Percentiles rank a stretch among this genome's conserved stretches.
Conservation (phyloP, 2,329 filamentous ascomycete species). For the Coniochaeta hoffmannii region DNA sequence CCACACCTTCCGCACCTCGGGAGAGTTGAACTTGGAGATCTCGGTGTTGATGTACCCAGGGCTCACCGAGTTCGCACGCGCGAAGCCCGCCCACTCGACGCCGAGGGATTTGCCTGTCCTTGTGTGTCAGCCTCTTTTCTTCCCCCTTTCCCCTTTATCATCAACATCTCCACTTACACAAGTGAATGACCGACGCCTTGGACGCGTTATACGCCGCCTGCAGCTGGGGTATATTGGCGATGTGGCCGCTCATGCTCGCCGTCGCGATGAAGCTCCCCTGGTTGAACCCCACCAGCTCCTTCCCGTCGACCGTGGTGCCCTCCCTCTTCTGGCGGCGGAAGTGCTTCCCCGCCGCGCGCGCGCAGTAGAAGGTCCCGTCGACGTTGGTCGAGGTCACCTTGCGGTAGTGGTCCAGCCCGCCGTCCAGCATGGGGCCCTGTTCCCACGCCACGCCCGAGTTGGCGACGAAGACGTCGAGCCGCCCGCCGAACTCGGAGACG, state of each 20-base stretch:
- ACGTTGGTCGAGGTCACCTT: constrained; percentile 65
- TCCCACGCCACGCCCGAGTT: constrained; percentile 73
- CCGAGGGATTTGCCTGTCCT: constrained; percentile 55
- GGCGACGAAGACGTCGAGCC: constrained; percentile 71
- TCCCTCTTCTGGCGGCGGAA: constrained; percentile 65
- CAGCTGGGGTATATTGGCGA: constrained; percentile 69
- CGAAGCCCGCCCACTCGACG: constrained; percentile 71
- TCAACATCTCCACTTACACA: constrained; percentile 32
- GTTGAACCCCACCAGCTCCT: constrained; percentile 44
- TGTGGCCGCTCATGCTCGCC: constrained; percentile 70
- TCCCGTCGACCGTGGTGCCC: constrained; percentile 54
- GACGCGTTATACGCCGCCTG: constrained; percentile 69
- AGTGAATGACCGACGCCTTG: constrained; percentile 57
- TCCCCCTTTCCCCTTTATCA: too few relatives aligned
- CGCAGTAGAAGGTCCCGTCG: constrained; percentile 72
- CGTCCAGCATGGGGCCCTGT: constrained; percentile 60
- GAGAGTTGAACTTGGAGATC: constrained; percentile 56
- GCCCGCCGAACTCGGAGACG: constrained; percentile 61
- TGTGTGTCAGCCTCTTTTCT: background rate
- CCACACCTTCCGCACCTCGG: constrained; percentile 66
- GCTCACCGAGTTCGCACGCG: constrained; percentile 63
- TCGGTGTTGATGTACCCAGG: constrained; percentile 73
- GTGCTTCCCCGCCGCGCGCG: constrained; percentile 59
- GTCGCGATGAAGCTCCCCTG: constrained; percentile 71
- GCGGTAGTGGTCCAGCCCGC: constrained; percentile 54